phyloP scores from a whole-genome alignment of 495 filamentous ascomycete genomes.

The Chaetomidium leptoderma region DNA sequence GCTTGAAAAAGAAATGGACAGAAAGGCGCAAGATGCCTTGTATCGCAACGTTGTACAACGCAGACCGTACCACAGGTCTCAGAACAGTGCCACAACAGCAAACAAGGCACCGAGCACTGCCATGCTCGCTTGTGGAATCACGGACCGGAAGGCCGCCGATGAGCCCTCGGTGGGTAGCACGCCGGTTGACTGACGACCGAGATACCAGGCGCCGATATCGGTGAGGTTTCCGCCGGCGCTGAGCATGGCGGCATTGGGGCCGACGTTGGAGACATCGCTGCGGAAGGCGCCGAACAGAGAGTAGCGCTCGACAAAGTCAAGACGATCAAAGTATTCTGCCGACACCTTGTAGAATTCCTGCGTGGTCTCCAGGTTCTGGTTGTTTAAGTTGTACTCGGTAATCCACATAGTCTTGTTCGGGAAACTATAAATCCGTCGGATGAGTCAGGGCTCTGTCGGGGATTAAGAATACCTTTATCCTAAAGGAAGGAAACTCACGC shows the following conservation, averaged over 20 bases:
- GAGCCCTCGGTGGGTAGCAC: conserved; percentile 18
- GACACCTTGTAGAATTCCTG: conserved; percentile 63
- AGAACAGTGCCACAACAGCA: not conserved
- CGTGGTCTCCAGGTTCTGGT: conserved; percentile 49
- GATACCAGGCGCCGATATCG: conserved; percentile 71
- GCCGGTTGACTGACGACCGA: conserved; percentile 53
- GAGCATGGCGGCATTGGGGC: conserved; percentile 63
- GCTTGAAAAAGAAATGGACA: not conserved
- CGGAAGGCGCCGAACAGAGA: conserved; percentile 73
- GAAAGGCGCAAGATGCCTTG: not conserved
- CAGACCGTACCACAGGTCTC: not conserved
- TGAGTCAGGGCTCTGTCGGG: not conserved
- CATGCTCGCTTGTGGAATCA: not conserved
- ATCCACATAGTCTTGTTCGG: conserved; percentile 63
- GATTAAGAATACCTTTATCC: not conserved
- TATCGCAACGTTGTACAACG: not conserved
- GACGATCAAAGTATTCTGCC: conserved; percentile 58
- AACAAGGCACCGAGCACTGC: not conserved
- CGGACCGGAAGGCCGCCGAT: not conserved
- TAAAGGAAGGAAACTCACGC: conserved; percentile 33
- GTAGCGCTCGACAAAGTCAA: conserved; percentile 59
- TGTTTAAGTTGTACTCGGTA: conserved; percentile 61
- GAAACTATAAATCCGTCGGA: conserved; percentile 35
- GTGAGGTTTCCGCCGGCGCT: conserved; percentile 58
- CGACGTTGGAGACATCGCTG: conserved; percentile 60